Base-by-base conservation (phyloP, 2,329 filamentous ascomycete species). In the Diaporthe sp. region DNA sequence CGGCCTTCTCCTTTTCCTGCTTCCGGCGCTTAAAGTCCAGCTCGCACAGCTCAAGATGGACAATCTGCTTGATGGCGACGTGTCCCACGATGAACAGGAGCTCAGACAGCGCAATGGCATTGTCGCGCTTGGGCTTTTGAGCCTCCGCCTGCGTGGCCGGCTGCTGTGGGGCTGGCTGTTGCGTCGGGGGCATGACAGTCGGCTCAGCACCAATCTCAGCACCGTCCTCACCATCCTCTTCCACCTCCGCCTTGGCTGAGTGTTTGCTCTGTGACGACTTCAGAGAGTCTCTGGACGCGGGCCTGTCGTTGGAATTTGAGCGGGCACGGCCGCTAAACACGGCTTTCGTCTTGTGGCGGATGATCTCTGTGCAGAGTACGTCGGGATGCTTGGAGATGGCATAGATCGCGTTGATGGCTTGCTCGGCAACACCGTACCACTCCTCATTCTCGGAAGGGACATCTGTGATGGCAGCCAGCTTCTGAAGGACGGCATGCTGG, bases 51-150 rank as follows among this genome's bases (percentile, higher is more conserved):
- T 99, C 97, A 15, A 99, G 90, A 82, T 99, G 97, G 0, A 99
- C 97, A 78, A 99, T 99, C 81, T 99, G 97, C 85, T 99, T 99
- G 81, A 99, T 97, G 19, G 97, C 97, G 63, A 98, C 94, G 80
- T 99, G 97, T 0, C 97, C 97, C 39, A 98, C 96, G 47, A 98
- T 93, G 81, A 98, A 98, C 0, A 99, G 88, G 2, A 99, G 89
- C 80, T 98, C 97, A 0, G 97, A 98, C 2, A 99, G 87, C 0
- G 91, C 92, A 61, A 95, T 89, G 1, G 94, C 92, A 6, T 92
- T 90, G 78, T 93, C 94, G 39, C 92, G 90, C 79, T 88, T 12
- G 87, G 83, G 77, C 86, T 85, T 69, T 77, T 79, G 25, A 30
- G 25, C 47, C 8, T 58, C 56, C 19, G 44, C 30, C 30, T 73